Evolutionary conservation across 2,329 filamentous ascomycete species (phyloP).

Genomic region (Colletotrichum lentis): DNA sequence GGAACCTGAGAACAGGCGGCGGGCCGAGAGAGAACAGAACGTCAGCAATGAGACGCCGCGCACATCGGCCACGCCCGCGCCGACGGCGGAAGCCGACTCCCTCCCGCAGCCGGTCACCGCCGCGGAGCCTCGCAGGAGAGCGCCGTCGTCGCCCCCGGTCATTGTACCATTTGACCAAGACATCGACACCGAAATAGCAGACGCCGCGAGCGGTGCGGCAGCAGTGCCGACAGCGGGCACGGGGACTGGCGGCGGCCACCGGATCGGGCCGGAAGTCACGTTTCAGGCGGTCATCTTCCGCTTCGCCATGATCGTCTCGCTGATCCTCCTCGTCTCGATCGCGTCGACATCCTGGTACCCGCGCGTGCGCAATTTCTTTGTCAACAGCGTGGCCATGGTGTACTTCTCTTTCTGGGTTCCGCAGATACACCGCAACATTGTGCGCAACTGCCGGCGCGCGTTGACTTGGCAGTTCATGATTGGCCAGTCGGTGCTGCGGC

Average conservation of each 20-base stretch:
- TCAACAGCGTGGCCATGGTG: constrained; percentile 70
- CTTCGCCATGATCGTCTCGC: constrained; percentile 63
- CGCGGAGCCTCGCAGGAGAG: constrained; percentile 41
- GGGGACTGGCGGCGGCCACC: constrained; percentile 1
- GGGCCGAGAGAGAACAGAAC: constrained; percentile 45
- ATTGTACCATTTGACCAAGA: constrained; percentile 72
- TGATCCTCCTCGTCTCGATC: constrained; percentile 65
- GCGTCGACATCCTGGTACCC: constrained; percentile 69
- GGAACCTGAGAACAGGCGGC: constrained; percentile 61
- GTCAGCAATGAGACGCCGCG: constrained; percentile 41
- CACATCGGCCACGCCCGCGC: constrained; percentile 41
- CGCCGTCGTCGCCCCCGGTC: constrained; percentile 55
- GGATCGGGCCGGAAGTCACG: constrained; percentile 45
- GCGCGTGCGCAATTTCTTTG: constrained; percentile 62
- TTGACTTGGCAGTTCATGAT: constrained; percentile 91
- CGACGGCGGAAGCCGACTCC: constrained; percentile 43
- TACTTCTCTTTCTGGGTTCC: constrained; percentile 94
- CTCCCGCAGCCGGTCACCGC: constrained; percentile 55
- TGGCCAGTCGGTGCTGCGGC: constrained; percentile 80
- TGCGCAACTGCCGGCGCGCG: constrained; percentile 90
- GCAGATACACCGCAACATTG: constrained; percentile 88
- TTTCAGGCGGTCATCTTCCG: constrained; percentile 66
- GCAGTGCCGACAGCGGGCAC: constrained; percentile 40
- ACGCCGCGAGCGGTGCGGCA: constrained; percentile 43
- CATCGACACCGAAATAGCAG: constrained; percentile 65